Base-by-base conservation (phyloP, 2,329 filamentous ascomycete genomes). In the Epichloe coenophiala region DNA sequence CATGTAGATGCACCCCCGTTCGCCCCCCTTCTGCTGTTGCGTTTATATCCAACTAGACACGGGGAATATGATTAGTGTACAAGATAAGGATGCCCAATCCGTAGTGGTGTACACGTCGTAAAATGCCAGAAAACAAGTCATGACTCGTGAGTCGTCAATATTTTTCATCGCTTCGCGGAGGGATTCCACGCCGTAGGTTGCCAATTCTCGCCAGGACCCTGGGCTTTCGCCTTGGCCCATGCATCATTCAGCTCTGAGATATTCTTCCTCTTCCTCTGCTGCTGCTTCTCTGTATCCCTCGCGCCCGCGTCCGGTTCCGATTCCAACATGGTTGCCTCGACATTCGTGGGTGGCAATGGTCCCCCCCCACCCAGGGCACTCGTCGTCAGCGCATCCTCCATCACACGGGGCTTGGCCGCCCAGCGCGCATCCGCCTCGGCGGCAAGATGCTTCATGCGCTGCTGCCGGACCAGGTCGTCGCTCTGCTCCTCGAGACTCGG, bases 171-270 rank as follows among this genome's bases (percentile, higher is more conserved):
- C 36, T 45, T 51, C 40, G 45, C 40, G 2, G 65, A 64, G 4
- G 79, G 79, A 5, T 63, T 68, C 83, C 83, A 87, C 3, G 78
- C 68, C 45, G 77, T 61, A 0, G 84, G 84, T 63, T 85, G 80
- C 81, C 81, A 86, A n/a, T 67, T 71, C 61, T 86, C 81, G 49
- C 81, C 72, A 0, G 80, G 78, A 0, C 71, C 73, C 19, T 59
- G 58, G 1, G 63, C 56, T 38, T 53, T 70, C 1, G 73, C 70
- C 55, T 70, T 72, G 33, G 75, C 75, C 81, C 81, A 85, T 2
- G 81, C 81, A 60, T 83, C 73, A 1, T 67, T 57, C 33, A 38
- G 19, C 15, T 9, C 7, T 3, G 54, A 54, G 1, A 58, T 57
- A 13, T 58, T 51, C 33, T 52, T 49, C 37, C 51, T 45, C 15